Evolutionary conservation across 495 filamentous ascomycete species (phyloP), one percentile per base, ranked within the genome.

Genomic region (Neurospora sp.): DNA sequence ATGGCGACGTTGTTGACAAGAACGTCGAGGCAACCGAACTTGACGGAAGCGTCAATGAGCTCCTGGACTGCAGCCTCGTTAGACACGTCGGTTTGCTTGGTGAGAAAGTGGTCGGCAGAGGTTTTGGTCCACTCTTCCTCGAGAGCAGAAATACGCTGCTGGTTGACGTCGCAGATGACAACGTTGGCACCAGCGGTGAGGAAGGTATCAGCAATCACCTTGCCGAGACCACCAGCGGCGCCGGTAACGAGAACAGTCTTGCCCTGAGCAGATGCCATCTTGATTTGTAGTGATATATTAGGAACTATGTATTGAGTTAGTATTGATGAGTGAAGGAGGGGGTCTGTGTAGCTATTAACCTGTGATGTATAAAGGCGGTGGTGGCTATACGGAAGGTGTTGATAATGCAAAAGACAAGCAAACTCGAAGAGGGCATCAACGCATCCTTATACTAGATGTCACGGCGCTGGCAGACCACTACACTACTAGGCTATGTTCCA

Each of bases 1-100:
- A 85, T 78, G 73, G 83, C 86, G 34, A 85, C 86, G 75, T 86
- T 86, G 80, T 87, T 88, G 76, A 87, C 76, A 13, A 87, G 78
- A 19, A 86, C 75, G 71, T 88, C 85, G 37, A 88, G 75, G 36
- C 82, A 79, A 42, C 81, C 82, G 75, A 84, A 85, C 74, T 76
- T 77, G 34, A 81, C 79, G 62, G 81, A 75, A 39, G 73, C 73
- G 59, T 74, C 81, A 31, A 85, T 73, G 21, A 85, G 81, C 17
- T 70, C 45, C 21, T 79, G 73, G 7, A 85, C 80, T 8, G 78
- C 77, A 15, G 78, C 75, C 71, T 84, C 82, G 76, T 78, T 75
- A 5, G 82, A 77, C 43, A 85, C 78, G 73, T 84, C 80, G 21
- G 81, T 78, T 48, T 82, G 72, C 34, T 70, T 42, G 10, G 77